Base-by-base conservation (phyloP, 2,329 filamentous ascomycete genomes). In the Fusarium musae region DNA sequence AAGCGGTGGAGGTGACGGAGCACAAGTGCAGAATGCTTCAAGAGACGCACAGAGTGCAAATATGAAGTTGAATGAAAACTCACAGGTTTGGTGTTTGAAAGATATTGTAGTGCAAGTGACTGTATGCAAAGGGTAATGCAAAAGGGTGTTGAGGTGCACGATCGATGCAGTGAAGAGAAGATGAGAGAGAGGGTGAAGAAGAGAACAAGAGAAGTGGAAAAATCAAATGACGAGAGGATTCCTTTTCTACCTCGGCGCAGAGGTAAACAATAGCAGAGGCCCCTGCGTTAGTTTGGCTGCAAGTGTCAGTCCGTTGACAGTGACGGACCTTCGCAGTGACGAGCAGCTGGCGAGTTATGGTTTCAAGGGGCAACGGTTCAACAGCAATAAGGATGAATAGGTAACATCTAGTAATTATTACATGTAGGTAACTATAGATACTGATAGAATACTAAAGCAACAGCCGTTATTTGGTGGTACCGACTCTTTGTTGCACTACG, bases 291-390 rank as follows among this genome's bases (percentile, higher is more conserved):
- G 40, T 56, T 66, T 21, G 46, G 58, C 49, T 58, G 39, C 17
- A 47, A n/a, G 50, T 57, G 53, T 32, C 59, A 69, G 53, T 62
- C n/a, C 13, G 43, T 39, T 46, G 32, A 11, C 59, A 23, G 54
- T 66, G 32, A 28, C 42, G 19, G 54, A 49, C 68, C 57, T 56
- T 40, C 56, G 23, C 69, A 69, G 66, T 64, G 63, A 42, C 47
- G 42, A 54, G 70, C 68, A 37, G 65, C 63, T 63, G 54, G 34
- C 47, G 36, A 56, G 43, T n/a, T 59, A 34, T 64, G 42, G 63
- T 74, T 65, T 63, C 59, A 64, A 72, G 67, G 71, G 70, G 71
- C 67, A 74, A 72, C 71, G 30, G 57, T 58, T 69, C 13, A 50
- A 58, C 49, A 62, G 59, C 47, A 61, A 56, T 43, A 21, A 42